Evolutionary conservation across 768 basidiomycete species (phyloP).

Genomic region (Trametes gibbosa): DNA sequence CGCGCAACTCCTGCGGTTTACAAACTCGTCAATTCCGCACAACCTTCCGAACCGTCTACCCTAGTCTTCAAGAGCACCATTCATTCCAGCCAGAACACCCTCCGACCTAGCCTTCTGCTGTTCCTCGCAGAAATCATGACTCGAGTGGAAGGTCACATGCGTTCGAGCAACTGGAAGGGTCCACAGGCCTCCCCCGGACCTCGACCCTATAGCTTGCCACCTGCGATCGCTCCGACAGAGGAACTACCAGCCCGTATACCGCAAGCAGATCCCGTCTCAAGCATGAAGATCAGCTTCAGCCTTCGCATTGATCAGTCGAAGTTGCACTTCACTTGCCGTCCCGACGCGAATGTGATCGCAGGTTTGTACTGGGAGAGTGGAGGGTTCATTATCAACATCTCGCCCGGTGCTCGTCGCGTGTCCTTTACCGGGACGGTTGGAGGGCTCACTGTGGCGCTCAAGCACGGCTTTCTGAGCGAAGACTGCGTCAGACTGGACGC

Average conservation of each 20-base stretch:
- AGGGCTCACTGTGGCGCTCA: conserved; percentile 76
- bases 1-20: conserved; percentile 51
- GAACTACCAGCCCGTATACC: conserved; percentile 13
- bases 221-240: conserved; percentile 8
- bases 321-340: conserved; percentile 82
- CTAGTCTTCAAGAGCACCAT: conserved; percentile 86
- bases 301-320: conserved; percentile 89
- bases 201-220: conserved; percentile 9
- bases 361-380: conserved; percentile 93
- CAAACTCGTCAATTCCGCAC: conserved; percentile 29
- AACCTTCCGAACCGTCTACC: conserved; percentile 47
- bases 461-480: conserved; percentile 83
- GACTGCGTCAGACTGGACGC: conserved; percentile 80
- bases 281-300: conserved; percentile 78
- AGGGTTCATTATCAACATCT: conserved; percentile 78
- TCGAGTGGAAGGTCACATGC: conserved; percentile 68
- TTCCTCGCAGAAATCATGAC: conserved; percentile 78
- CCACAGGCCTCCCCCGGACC: conserved; percentile 17
- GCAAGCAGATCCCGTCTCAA: conserved; percentile 33
- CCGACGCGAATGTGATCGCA: conserved; percentile 90
- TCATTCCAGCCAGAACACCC: conserved; percentile 82
- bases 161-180: conserved; percentile 40
- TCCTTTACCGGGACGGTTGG: conserved; percentile 78
- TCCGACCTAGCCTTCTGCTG: conserved; percentile 78
- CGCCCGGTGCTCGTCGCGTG: conserved; percentile 68